Percentiles rank a stretch among this genome's conserved stretches.
phyloP scores from a whole-genome alignment of 148 eudicot genomes.

The Drosera capensis region DNA sequence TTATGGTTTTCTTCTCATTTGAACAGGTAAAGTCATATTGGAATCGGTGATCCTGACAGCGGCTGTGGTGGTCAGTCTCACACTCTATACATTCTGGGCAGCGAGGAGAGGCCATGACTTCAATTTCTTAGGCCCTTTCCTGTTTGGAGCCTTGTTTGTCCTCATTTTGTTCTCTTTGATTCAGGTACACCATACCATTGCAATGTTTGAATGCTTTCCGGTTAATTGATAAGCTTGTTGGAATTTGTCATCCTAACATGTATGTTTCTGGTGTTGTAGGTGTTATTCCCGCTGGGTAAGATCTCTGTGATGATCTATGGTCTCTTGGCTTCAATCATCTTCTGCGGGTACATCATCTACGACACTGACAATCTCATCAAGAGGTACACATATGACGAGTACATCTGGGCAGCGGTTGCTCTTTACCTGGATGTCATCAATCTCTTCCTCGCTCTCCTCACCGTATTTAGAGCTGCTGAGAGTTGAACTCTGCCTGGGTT shows the following conservation, averaged over 20 bases:
- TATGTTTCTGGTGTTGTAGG: conserved; percentile 7
- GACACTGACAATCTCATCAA: conserved; percentile 56
- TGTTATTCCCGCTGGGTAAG: conserved; percentile 36
- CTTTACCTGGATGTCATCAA: conserved; percentile 33
- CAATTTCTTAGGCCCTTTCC: conserved; percentile 48
- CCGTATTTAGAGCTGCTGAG: conserved; percentile 8
- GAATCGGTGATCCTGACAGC: conserved; percentile 43
- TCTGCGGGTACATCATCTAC: conserved; percentile 43
- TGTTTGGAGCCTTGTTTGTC: conserved; percentile 37
- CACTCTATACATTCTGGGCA: conserved; percentile 59
- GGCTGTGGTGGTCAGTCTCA: conserved; percentile 36
- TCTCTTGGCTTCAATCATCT: conserved; percentile 31
- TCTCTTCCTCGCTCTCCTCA: conserved; percentile 25
- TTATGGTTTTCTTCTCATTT: no score
- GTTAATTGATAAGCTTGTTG: no score
- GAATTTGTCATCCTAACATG: background rate
- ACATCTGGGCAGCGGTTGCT: conserved; percentile 23
- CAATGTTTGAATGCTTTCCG: background rate
- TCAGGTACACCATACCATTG: conserved; percentile 20
- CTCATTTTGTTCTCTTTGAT: conserved; percentile 33
- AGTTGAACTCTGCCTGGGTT: no score
- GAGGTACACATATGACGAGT: conserved; percentile 32
- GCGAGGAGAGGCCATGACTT: conserved; percentile 51
- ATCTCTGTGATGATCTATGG: conserved; percentile 26
- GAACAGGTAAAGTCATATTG: conserved; percentile 37